Percentiles rank a stretch among this genome's conserved stretches.
Conservation (phyloP, 202 grass and related monocot genomes). For the Panicum virgatum region DNA sequence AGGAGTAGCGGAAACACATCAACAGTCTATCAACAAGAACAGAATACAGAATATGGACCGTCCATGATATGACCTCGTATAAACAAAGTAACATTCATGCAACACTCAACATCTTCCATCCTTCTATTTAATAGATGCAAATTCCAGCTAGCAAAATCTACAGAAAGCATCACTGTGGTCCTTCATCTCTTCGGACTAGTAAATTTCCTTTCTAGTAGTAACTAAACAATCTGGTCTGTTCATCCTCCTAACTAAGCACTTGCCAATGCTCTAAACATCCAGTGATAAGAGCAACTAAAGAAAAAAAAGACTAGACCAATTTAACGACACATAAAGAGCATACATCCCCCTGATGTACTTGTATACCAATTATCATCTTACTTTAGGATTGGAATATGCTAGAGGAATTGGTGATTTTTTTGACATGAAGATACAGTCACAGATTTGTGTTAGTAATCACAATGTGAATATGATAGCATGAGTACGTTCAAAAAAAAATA, state of each 20-base stretch:
- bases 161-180: not conserved
- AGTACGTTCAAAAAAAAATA: no score
- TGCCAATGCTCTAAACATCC: slow-evolving; percentile 22
- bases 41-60: not conserved
- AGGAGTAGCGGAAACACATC: slow-evolving; percentile 12
- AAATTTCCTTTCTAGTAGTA: not conserved
- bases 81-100: not conserved
- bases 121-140: not conserved
- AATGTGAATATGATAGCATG: slow-evolving; percentile 8
- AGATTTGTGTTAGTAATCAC: slow-evolving; percentile 1
- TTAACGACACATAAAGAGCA: slow-evolving; percentile 17
- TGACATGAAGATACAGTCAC: not conserved
- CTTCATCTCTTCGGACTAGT: slow-evolving; percentile 8
- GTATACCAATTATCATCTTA: not conserved
- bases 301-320: slow-evolving; percentile 3
- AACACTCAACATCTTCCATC: not conserved
- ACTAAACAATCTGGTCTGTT: slow-evolving; percentile 3
- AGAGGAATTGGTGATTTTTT: slow-evolving; percentile 10
- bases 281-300: not conserved
- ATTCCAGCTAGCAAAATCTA: not conserved
- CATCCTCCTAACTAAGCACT: not conserved
- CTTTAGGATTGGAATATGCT: not conserved
- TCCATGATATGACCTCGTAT: not conserved
- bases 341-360: not conserved
- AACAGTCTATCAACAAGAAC: not conserved